phyloP scores from a whole-genome alignment of 306 rosid genomes.

The Casuarina cunninghamiana region DNA sequence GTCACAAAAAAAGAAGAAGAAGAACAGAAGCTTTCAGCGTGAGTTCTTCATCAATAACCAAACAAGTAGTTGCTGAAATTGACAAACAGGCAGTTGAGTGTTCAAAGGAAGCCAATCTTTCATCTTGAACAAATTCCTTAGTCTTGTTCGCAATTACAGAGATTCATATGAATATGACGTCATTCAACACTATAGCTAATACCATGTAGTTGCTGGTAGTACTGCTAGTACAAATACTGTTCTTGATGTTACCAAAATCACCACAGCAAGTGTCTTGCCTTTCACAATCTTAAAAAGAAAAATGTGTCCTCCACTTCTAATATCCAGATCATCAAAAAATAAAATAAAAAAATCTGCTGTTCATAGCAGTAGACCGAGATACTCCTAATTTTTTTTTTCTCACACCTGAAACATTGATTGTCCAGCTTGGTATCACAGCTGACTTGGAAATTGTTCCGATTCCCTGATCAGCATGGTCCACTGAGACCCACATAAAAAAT shows the following conservation, averaged over 20 bases:
- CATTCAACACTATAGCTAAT: not conserved
- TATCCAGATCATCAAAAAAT: slow-evolving; percentile 8
- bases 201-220: no score
- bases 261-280: not conserved
- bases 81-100: not conserved
- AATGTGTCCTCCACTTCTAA: not conserved
- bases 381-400: slow-evolving; percentile 25
- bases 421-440: slow-evolving; percentile 42
- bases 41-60: not conserved
- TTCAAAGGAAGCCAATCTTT: not conserved
- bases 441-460: slow-evolving; percentile 44
- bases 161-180: not conserved
- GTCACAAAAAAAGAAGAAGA: not conserved
- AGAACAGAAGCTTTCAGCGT: not conserved
- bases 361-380: slow-evolving; percentile 19
- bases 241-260: not conserved
- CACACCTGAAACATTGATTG: slow-evolving; percentile 55
- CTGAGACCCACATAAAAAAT: slow-evolving; percentile 35
- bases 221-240: not conserved
- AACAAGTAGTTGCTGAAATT: not conserved
- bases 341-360: slow-evolving; percentile 12
- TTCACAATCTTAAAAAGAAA: slow-evolving; percentile 13
- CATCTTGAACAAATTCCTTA: not conserved
- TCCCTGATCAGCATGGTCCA: slow-evolving; percentile 37
- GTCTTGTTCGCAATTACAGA: not conserved